A percentile compares a stretch with the other conserved stretches of the same genome.
These are phyloP conservation scores for Mallotus nudiflorus DNA, from an alignment of 345 rosid species.

Conservation along the genomic window DNA sequence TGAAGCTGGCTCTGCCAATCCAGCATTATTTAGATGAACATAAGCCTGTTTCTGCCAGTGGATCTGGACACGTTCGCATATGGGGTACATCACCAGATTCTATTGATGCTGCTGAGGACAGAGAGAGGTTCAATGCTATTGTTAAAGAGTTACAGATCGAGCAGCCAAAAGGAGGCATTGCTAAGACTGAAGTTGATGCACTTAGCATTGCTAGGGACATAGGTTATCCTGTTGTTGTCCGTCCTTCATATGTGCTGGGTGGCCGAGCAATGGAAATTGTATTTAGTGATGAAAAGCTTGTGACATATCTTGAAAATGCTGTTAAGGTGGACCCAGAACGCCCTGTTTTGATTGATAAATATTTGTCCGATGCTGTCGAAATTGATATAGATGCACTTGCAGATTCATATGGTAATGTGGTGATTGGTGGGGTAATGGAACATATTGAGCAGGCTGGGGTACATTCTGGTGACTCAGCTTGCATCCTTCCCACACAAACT, in stretches of 20 bases:
- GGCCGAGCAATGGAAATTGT: constrained; percentile 98
- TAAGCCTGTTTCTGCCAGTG: constrained; percentile 62
- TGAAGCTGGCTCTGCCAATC: constrained; percentile 86
- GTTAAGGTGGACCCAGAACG: constrained; percentile 93
- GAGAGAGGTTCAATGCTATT: constrained; percentile 88
- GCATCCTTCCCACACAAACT: constrained; percentile 85
- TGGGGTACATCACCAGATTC: constrained; percentile 99
- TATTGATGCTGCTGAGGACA: constrained; percentile 94
- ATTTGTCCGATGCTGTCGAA: constrained; percentile 87
- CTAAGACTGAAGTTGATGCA: constrained; percentile 87
- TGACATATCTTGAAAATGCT: constrained; percentile 78
- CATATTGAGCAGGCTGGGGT: constrained; percentile 99
- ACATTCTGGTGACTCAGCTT: constrained; percentile 98
- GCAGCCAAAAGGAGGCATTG: constrained; percentile 98
- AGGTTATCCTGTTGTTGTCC: constrained; percentile 92
- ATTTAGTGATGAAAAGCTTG: constrained; percentile 72
- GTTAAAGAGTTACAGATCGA: constrained; percentile 74
- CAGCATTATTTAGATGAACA: constrained; percentile 77
- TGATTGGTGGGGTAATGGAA: constrained; percentile 98
- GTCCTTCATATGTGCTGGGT: constrained; percentile 95
- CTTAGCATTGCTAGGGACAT: constrained; percentile 75
- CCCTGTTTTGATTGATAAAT: constrained; percentile 86
- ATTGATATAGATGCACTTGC: constrained; percentile 90
- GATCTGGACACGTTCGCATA: constrained; percentile 67
- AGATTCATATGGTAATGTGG: constrained; percentile 75